Base-by-base conservation (phyloP, 768 basidiomycete genomes). In the Boletus rex-veris region DNA sequence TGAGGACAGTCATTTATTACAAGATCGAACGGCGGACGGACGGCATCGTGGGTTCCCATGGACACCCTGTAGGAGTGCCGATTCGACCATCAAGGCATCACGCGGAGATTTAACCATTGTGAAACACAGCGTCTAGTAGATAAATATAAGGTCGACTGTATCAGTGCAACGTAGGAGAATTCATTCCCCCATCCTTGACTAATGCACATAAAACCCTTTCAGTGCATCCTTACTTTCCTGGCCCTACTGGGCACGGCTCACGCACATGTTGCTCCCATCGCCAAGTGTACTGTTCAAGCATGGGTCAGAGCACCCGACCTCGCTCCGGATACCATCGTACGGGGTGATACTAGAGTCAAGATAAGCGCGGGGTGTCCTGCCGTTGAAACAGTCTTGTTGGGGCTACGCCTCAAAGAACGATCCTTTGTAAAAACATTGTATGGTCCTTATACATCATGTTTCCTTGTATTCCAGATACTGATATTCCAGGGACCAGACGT, bases 221-320 rank as follows among this genome's bases (percentile, higher is more conserved):
- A 42, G 10, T 10, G 3, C n/a, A 11, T 58, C 33, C 36, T 55
- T 6, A n/a, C 40, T 33, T 38, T 52, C 35, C 37, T 62, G 0
- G 41, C 45, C 9, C 12, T 62, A 4, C 14, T 53, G 12, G 48
- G 48, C 9, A 24, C 16, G n/a, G 44, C 18, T 21, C 39, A 50
- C 7, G 42, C 50, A 18, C 7, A 10, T 4, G 4, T 10, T 31
- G 4, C 26, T 10, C 24, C 50, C 24, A 4, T 4, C n/a, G 18
- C 45, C 4, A 42, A 48, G 18, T 62, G 61, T 37, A 55, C 19
- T 8, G 16, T 24, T 37, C 39, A 28, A 2, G 61, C 54, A 18
- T 62, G 54, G 61, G 61, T 63, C n/a, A 56, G 58, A 50, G 61
- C 57, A 21, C 54, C 62, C 8, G 61, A 63, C 33, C 61, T 63